Evolutionary conservation across 805 yeast species (phyloP), one percentile per base, ranked within the genome.

Genomic region (Lachancea nothofagi): DNA sequence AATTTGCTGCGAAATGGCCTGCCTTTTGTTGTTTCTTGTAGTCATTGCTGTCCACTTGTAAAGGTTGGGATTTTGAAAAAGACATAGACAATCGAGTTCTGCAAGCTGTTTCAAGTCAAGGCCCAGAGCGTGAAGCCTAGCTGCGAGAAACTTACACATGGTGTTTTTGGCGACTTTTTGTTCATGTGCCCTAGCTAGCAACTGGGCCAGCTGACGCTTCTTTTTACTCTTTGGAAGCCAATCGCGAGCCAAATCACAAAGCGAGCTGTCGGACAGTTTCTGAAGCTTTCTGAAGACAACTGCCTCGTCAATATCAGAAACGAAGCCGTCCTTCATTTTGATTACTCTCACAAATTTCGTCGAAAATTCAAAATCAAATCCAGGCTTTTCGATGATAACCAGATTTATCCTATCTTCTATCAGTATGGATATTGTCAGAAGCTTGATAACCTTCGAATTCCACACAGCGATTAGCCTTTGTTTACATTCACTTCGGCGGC

Each of bases 21-120:
- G 49, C 0, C 50, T 51, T 2, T 54, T 46, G 1, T 58, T 51
- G 18, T 56, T 48, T 3, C 55, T 43, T 0, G 62, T 48, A 7
- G 59, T 53, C 2, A 63, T 50, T 3, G 59, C 50, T 5, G 52
- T 51, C 77, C 76, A 72, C 22, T 47, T 45, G 40, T 52, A 58
- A 2, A 48, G 45, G 19, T 46, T 60, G 0, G 88, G 79, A 42
- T 73, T 70, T 49, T 80, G 83, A 2, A 83, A 73, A 31, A 83
- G 64, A 31, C 72, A 52, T 48, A 80, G 83, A 38, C 81, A 74
- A 48, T 84, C 93, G 4, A 83, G 61, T 44, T 82, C 87, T 0
- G 93, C 80, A 29, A 78, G 53, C n/a, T 40, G 43, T 10, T 15
- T 47, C 9, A 57, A 21, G 32, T 45, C 52, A 15, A 57, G 33